A percentile compares a stretch with the other conserved stretches of the same genome.
These are phyloP conservation scores for Neonectria faginata DNA, from an alignment of 2,329 filamentous ascomycete genomes.

Conservation along the genomic window DNA sequence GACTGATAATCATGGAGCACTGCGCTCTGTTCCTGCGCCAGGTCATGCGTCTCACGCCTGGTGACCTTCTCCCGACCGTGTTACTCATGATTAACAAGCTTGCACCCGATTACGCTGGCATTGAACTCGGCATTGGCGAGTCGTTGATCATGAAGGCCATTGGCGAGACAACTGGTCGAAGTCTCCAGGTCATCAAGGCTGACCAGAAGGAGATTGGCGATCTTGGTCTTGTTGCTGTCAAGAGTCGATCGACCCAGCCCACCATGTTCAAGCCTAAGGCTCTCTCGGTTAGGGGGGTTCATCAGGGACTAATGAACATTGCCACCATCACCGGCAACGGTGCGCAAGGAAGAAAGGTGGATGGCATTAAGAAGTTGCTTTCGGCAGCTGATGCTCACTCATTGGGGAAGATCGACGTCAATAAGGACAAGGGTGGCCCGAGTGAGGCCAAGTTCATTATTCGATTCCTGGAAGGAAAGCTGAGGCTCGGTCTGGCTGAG, in stretches of 20 bases:
- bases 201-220: constrained; percentile 98
- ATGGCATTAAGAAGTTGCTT: constrained; percentile 95
- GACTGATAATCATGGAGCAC: constrained; percentile 87
- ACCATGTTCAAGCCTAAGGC: constrained; percentile 99
- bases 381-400: constrained; percentile 84
- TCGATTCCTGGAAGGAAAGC: constrained; percentile 92
- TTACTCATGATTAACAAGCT: constrained; percentile 98
- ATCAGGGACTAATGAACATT: constrained; percentile 88
- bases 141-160: constrained; percentile 99
- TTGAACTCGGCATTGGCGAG: constrained; percentile 98
- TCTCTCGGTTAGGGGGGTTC: constrained; percentile 86
- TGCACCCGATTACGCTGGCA: constrained; percentile 94
- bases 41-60: constrained; percentile 89
- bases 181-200: constrained; percentile 87
- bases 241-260: constrained; percentile 93
- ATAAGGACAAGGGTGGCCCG: constrained; percentile 89
- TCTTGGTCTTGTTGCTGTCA: constrained; percentile 91
- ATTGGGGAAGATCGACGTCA: constrained; percentile 86
- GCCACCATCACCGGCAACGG: constrained; percentile 89
- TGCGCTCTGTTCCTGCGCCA: constrained; percentile 93
- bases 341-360: constrained; percentile 90
- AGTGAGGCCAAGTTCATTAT: constrained; percentile 97
- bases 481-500: constrained; percentile 91
- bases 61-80: constrained; percentile 88
- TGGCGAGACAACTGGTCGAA: constrained; percentile 92